Evolutionary conservation across 371 early-diverging fungal genomes (phyloP).

Genomic region (Actinomortierella wolfii): DNA sequence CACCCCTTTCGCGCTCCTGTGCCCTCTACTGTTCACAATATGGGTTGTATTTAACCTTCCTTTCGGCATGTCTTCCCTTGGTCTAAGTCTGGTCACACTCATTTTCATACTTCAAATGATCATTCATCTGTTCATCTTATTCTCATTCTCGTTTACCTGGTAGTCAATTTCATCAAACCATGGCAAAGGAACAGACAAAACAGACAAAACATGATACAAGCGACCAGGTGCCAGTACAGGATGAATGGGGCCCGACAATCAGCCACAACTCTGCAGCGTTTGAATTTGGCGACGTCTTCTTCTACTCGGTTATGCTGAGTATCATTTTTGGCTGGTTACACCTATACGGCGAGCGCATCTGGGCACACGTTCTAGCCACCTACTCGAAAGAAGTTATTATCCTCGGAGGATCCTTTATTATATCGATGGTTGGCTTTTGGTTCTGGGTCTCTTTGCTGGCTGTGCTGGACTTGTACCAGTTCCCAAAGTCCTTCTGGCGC

Average conservation of each 20-base stretch:
- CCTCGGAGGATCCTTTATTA: slow-evolving; percentile 30
- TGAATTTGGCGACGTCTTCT: slow-evolving; percentile 40
- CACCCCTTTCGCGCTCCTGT: too few relatives aligned
- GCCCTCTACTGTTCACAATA: too few relatives aligned
- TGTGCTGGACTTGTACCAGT: slow-evolving; percentile 41
- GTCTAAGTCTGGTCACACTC: too few relatives aligned
- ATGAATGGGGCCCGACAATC: slow-evolving; percentile 38
- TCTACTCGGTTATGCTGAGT: slow-evolving; percentile 30
- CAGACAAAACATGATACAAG: slow-evolving; percentile 20
- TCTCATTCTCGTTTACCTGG: too few relatives aligned
- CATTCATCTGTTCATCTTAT: too few relatives aligned
- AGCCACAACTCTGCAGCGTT: slow-evolving; percentile 29
- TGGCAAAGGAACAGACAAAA: slow-evolving; percentile 1
- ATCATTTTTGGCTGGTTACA: slow-evolving; percentile 32
- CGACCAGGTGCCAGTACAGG: slow-evolving; percentile 21
- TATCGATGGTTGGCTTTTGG: slow-evolving; percentile 40
- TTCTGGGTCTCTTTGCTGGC: slow-evolving; percentile 37
- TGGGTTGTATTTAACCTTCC: too few relatives aligned
- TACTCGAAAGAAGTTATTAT: slow-evolving; percentile 33
- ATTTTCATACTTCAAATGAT: too few relatives aligned
- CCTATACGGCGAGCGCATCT: slow-evolving; percentile 29
- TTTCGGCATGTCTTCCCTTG: too few relatives aligned
- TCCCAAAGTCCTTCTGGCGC: slow-evolving; percentile 36
- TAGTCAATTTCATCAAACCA: too few relatives aligned
- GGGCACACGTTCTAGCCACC: slow-evolving; percentile 29